Evolutionary conservation across 495 filamentous ascomycete species (phyloP).

Genomic region (Xylaria longipes): DNA sequence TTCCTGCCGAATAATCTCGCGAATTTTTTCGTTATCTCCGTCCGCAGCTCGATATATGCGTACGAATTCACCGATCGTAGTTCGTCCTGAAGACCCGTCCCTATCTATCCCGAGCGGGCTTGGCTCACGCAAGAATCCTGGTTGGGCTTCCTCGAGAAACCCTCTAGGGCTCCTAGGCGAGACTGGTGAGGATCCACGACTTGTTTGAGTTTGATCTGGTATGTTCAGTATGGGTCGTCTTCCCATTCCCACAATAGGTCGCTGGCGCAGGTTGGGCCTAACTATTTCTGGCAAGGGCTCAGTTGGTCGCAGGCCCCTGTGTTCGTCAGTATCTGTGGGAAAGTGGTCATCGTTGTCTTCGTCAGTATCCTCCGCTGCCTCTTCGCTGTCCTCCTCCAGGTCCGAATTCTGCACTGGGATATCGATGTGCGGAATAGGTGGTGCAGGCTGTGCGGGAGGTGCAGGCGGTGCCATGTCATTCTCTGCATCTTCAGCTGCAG

Average conservation of each 20-base stretch:
- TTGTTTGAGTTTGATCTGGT: constrained; percentile 21
- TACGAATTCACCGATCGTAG: constrained; percentile 54
- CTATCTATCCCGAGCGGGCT: constrained; percentile 17
- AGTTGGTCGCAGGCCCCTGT: constrained; percentile 13
- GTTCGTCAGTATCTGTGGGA: constrained; percentile 19
- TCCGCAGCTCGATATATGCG: constrained; percentile 59
- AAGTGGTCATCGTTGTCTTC: not conserved
- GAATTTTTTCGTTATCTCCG: constrained; percentile 64
- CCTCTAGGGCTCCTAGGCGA: constrained; percentile 18
- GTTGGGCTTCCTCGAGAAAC: constrained; percentile 19
- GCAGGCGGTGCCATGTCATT: constrained; percentile 55
- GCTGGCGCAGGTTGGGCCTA: constrained; percentile 28
- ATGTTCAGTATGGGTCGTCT: constrained; percentile 26
- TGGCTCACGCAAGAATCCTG: constrained; percentile 21
- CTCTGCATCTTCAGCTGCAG: constrained; percentile 58
- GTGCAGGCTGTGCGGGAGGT: not conserved
- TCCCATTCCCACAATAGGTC: constrained; percentile 32
- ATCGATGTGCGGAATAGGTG: constrained; percentile 22
- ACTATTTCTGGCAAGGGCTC: constrained; percentile 24
- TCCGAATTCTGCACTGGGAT: constrained; percentile 20
- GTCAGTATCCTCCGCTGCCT: constrained; percentile 27
- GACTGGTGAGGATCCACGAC: constrained; percentile 22
- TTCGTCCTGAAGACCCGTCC: constrained; percentile 15
- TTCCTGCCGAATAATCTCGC: constrained; percentile 68
- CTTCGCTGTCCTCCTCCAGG: constrained; percentile 27